Conservation (phyloP, 2,329 filamentous ascomycete species). For the Capronia epimyces region DNA sequence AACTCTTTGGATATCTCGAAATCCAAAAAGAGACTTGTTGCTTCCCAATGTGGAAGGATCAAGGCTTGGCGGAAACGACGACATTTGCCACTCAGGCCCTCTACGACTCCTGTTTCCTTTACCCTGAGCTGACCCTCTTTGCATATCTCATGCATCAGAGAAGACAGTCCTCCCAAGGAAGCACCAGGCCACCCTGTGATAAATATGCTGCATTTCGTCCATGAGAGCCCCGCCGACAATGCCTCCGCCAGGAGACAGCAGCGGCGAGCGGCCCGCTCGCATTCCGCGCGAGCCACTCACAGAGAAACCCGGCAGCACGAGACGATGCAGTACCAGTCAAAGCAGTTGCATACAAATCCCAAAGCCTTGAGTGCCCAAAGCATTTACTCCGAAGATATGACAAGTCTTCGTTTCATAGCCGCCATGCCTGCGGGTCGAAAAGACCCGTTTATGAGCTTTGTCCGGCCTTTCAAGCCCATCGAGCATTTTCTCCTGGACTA, state of each 20-base stretch:
- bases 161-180: too few species aligned
- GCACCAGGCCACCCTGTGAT: too few species aligned
- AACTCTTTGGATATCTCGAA: too few species aligned
- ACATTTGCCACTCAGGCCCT: too few species aligned
- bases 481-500: conserved; percentile 1
- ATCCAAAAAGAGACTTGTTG: too few species aligned
- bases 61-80: too few species aligned
- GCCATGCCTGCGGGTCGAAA: background rate
- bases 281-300: background rate
- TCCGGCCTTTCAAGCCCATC: background rate
- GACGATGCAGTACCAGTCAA: background rate
- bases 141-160: too few species aligned
- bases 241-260: background rate
- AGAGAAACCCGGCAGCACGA: background rate
- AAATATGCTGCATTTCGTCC: background rate
- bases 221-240: background rate
- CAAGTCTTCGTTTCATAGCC: background rate
- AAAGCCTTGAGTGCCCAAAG: background rate
- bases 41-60: too few species aligned
- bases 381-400: background rate
- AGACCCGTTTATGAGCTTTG: conserved; percentile 3
- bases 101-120: too few species aligned
- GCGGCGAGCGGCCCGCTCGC: background rate
- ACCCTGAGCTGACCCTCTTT: too few species aligned
- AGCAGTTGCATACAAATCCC: background rate